Conservation (phyloP, 305 asterid species). For the Fraxinus sp. region DNA sequence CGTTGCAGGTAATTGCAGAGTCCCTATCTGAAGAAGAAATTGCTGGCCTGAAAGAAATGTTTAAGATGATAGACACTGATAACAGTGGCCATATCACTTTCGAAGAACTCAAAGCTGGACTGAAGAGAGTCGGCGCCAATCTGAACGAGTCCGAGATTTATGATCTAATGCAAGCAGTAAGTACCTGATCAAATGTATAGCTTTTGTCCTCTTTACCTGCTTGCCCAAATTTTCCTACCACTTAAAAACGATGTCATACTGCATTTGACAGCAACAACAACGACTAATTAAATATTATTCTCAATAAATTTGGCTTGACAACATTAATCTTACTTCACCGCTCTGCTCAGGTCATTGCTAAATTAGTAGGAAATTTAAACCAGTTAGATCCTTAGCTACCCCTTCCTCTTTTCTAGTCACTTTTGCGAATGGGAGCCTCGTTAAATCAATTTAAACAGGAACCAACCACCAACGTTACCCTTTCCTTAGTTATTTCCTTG, state of each 20-base stretch:
- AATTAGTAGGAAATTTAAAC: not conserved
- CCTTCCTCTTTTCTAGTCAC: not conserved
- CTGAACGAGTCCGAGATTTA: slow-evolving; percentile 71
- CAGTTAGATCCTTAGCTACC: not conserved
- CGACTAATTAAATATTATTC: not conserved
- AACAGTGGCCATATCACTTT: slow-evolving; percentile 73
- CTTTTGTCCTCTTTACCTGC: slow-evolving; percentile 5
- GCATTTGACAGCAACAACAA: not conserved
- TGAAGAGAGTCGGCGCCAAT: slow-evolving; percentile 69
- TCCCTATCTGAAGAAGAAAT: slow-evolving; percentile 74
- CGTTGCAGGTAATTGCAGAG: slow-evolving; percentile 68
- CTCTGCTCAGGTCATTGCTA: not conserved
- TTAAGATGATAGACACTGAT: slow-evolving; percentile 70
- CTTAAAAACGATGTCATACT: not conserved
- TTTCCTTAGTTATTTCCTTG: not conserved
- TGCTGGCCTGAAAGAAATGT: slow-evolving; percentile 68
- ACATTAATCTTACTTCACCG: not conserved
- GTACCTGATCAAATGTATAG: slow-evolving; percentile 15
- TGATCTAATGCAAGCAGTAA: slow-evolving; percentile 87
- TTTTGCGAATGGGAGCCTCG: not conserved
- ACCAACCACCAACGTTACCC: not conserved
- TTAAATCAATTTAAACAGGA: not conserved
- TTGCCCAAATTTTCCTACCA: not conserved
- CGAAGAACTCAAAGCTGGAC: slow-evolving; percentile 77
- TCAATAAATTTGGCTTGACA: not conserved